These are phyloP conservation scores for Tylopilus sp. DNA, from an alignment of 1,284 basidiomycete species.

Conservation along the genomic window DNA sequence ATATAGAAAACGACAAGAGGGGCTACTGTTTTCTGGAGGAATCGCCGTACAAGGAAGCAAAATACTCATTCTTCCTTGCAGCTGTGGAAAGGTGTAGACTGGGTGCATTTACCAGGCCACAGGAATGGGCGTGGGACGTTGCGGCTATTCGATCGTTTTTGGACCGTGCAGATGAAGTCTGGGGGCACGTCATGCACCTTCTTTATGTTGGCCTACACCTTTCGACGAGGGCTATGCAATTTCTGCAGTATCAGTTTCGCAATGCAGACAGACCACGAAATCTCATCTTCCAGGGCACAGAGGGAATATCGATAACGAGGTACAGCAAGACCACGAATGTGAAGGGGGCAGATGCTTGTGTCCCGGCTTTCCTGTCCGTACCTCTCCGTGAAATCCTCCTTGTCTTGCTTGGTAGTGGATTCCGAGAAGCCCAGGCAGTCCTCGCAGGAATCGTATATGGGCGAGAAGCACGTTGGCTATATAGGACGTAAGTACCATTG, in stretches of 20 bases:
- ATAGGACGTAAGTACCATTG: not conserved
- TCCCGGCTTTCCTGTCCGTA: not conserved
- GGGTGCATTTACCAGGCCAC: not conserved
- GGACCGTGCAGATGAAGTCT: not conserved
- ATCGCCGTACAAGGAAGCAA: not conserved
- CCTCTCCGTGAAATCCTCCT: not conserved
- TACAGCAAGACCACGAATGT: slow-evolving; percentile 7
- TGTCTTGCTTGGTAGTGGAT: not conserved
- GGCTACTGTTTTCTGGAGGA: slow-evolving; percentile 1
- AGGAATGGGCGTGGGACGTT: not conserved
- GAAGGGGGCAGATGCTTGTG: not conserved
- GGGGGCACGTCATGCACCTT: not conserved
- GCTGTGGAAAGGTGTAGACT: not conserved
- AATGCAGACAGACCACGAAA: slow-evolving; percentile 3
- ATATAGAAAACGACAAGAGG: not conserved
- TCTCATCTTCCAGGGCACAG: slow-evolving; percentile 1
- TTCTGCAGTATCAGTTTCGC: slow-evolving; percentile 3
- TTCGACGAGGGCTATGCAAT: not conserved
- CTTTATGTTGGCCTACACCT: slow-evolving; percentile 6
- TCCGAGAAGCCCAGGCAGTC: too few relatives aligned
- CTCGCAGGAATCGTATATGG: too few relatives aligned
- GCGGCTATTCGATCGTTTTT: not conserved
- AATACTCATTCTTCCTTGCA: not conserved
- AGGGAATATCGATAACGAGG: not conserved
- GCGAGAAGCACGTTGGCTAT: not conserved